phyloP scores from a whole-genome alignment of 768 basidiomycete genomes.

The Kwoniella heveanensis region DNA sequence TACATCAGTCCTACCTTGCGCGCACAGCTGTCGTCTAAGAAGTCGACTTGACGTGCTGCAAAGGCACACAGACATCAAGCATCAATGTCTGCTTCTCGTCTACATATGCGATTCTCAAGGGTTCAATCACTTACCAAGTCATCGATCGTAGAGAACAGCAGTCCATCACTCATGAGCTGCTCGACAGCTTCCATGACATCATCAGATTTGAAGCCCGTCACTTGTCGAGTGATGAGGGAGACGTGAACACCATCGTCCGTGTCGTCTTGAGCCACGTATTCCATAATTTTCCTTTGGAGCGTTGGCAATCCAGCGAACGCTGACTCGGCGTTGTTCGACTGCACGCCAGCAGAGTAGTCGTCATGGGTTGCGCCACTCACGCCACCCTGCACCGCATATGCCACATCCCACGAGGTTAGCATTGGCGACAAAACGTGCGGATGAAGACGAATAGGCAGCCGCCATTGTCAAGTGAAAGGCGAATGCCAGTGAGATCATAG shows the following conservation, averaged over 20 bases:
- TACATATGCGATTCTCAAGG: too few species aligned
- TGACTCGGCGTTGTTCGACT: slow-evolving; percentile 26
- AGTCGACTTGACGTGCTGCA: slow-evolving; percentile 38
- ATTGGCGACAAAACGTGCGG: too few species aligned
- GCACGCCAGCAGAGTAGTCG: slow-evolving; percentile 23
- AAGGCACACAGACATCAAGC: background rate
- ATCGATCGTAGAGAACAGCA: slow-evolving; percentile 76
- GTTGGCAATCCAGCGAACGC: slow-evolving; percentile 63
- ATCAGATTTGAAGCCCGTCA: slow-evolving; percentile 63
- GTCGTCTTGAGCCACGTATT: slow-evolving; percentile 64
- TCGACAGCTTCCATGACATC: slow-evolving; percentile 72
- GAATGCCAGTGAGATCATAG: too few species aligned
- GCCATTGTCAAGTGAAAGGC: too few species aligned
- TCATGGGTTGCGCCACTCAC: slow-evolving; percentile 12
- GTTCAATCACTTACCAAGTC: slow-evolving; percentile 65
- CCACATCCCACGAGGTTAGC: too few species aligned
- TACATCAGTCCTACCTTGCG: too few species aligned
- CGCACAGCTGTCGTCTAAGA: background rate
- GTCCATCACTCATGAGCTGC: slow-evolving; percentile 74
- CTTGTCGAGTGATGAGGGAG: slow-evolving; percentile 67
- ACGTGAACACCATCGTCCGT: slow-evolving; percentile 72
- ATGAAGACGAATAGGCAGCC: too few species aligned
- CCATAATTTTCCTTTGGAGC: slow-evolving; percentile 67
- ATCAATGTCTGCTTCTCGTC: background rate
- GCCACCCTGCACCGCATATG: slow-evolving; percentile 10